Evolutionary conservation across 179 eudicot genomes (phyloP), one percentile per base, ranked within the genome.

Genomic region (Pouteria campechiana): DNA sequence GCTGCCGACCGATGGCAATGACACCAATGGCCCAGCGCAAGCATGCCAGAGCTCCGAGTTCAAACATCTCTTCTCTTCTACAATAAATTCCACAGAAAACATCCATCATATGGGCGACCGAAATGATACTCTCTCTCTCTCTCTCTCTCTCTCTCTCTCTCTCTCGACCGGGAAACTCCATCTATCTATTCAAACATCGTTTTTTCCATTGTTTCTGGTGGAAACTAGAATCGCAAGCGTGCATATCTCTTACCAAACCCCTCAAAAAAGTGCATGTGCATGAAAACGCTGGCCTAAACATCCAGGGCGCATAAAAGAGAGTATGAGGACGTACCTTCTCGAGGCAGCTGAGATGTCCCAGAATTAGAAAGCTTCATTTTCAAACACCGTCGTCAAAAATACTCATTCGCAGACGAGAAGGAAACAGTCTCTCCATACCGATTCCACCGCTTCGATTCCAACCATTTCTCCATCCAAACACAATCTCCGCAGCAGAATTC

Each of bases 301-400:
- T 16, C 17, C 6, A 8, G 15, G 33, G 30, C 12, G 41, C 31
- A 25, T 10, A 21, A 21, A 33, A 25, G 42, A 17, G 8, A n/a
- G 34, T 22, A 33, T 12, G 5, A 22, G 1, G 10, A 49, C 16
- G 39, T 69, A 89, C 98, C 98, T 82, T 90, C 98, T 51, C 65
- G 75, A 48, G 66, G 61, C 63, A 58, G 95, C 58, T 90, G 87
- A 78, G 71, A 75, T 48, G 78, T 54, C 33, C 82, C 95, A 48
- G 95, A 76, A 55, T 93, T 74, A 55, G 98, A 90, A 79, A 86
- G 98, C 95, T 90, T 86, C 98, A 90, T 90, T 65, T 48, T 75
- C 58, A 66, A 52, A 16, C 36, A 9, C 16, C 41, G 6, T 33
- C 33, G 21, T 25, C 19, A 46, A 37, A 14, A n/a, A 12, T 19